Base-by-base conservation (phyloP, 176 grass and related monocot species). In the Microstegium vimineum region DNA sequence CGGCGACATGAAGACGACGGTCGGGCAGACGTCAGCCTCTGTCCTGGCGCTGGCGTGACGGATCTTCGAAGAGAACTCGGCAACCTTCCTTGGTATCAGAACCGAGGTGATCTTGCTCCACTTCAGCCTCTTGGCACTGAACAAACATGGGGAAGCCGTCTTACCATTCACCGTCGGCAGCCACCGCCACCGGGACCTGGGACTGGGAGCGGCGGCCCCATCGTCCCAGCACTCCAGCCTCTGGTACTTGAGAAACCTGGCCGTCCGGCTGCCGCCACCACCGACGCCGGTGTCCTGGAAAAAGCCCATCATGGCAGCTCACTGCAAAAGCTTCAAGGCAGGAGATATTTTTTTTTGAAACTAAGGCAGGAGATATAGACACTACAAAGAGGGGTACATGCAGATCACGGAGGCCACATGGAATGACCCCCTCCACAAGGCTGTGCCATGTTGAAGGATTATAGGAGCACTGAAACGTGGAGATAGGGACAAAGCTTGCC, bases 331-430 rank as follows among this genome's bases (percentile, higher is more conserved):
- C 84, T 83, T 79, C 74, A 54, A 79, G n/a, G 74, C 47, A 66
- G 66, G n/a, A n/a, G n/a, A n/a, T n/a, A n/a, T n/a, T n/a, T n/a
- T n/a, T n/a, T n/a, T n/a, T n/a, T n/a, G n/a, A n/a, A n/a, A n/a
- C n/a, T n/a, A n/a, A n/a, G n/a, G n/a, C n/a, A n/a, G n/a, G 45
- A 86, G 68, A 75, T 89, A 85, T 85, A 88, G 67, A 49, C 59
- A 33, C 74, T 52, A 41, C 61, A 32, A 86, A 60, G 17, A 68
- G 52, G 46, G 38, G 14, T 3, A 47, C 27, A 61, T 62, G 56
- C 74, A 83, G 68, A 90, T 86, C 84, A 62, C 65, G 20, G 73
- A 84, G n/a, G 84, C 88, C 88, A 90, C 84, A 83, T 90, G 88
- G 84, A 83, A 85, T 79, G 79, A 73, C 59, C 59, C 64, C 45